Conservation (phyloP, 2,329 filamentous ascomycete genomes). For the Tolypocladium inflatum region DNA sequence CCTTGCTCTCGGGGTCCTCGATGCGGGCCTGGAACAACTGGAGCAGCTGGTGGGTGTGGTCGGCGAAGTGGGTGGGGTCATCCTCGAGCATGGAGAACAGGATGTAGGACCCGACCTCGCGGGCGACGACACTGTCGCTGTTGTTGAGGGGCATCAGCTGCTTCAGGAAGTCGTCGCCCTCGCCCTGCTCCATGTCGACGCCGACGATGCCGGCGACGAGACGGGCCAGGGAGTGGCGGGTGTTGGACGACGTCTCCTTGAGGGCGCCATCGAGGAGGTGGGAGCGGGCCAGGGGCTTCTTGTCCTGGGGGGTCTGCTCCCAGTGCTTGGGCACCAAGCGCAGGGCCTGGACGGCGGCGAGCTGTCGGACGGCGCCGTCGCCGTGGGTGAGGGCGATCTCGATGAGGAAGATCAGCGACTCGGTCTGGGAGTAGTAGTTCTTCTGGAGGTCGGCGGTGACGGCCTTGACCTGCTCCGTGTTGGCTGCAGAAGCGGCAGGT, state of each 20-base stretch:
- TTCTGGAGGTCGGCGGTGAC: constrained; percentile 87
- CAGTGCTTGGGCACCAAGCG: constrained; percentile 82
- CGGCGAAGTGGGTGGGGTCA: constrained; percentile 73
- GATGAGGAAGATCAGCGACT: constrained; percentile 76
- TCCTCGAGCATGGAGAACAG: constrained; percentile 87
- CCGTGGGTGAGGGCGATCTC: constrained; percentile 79
- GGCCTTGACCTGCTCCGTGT: constrained; percentile 81
- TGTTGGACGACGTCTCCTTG: constrained; percentile 65
- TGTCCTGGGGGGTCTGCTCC: constrained; percentile 59
- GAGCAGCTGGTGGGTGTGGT: constrained; percentile 73
- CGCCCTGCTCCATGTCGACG: constrained; percentile 62
- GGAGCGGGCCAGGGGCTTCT: constrained; percentile 73
- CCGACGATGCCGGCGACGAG: constrained; percentile 81
- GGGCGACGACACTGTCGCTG: constrained; percentile 64
- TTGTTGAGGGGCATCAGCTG: constrained; percentile 72
- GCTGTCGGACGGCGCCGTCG: constrained; percentile 66
- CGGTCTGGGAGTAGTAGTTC: constrained; percentile 80
- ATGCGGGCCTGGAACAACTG: constrained; percentile 79
- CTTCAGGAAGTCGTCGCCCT: constrained; percentile 75
- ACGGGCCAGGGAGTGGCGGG: constrained; percentile 79
- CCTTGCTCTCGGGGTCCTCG: constrained; percentile 78
- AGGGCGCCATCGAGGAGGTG: constrained; percentile 78
- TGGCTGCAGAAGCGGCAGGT: constrained; percentile 43
- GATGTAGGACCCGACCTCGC: constrained; percentile 88
- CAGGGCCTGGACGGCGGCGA: constrained; percentile 82